Base-by-base conservation (phyloP, 495 filamentous ascomycete genomes). In the Aspergillus nanangensis region DNA sequence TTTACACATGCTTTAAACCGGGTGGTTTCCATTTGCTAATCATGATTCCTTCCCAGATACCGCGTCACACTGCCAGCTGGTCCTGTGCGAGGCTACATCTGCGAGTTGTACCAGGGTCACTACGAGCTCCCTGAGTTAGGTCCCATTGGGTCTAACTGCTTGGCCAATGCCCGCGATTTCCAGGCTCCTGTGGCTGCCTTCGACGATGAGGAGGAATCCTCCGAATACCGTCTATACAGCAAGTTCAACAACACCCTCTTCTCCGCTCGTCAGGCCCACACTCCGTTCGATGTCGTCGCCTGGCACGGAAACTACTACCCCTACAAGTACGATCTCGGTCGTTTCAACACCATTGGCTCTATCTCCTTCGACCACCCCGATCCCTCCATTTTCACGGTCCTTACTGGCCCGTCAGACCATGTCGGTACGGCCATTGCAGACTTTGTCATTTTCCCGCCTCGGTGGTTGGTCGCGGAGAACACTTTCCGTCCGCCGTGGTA, bases 131-230 rank as follows among this genome's bases (percentile, higher is more conserved):
- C 90, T 1, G 90, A 95, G 55, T 74, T 96, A 3, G 90, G 90
- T 2, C 90, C 90, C 27, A 95, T 96, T 53, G 90, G 90, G 5
- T 87, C 82, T 37, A 91, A 91, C 57, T 77, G 90, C 33, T 81
- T 96, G 3, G 90, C 90, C 51, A 95, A 96, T 56, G 77, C 82
- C 1, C 81, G 90, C 11, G 90, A 96, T 60, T 96, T 96, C 69
- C 88, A 94, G 66, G 81, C 81, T 3, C 90, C 90, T 8, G 71
- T 89, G 8, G 90, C 90, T 11, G 60, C 69, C 38, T 96, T 92
- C 57, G 80, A 81, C 27, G 84, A 90, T 59, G 65, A 70, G 15
- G 64, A 75, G 47, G 43, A 61, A 42, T 32, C 61, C 25, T 41
- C 57, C 8, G 51, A 69, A 27, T 89, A 86, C 58, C 75, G 69